Base-by-base conservation (phyloP, 1,284 basidiomycete genomes). In the Trametes hirsuta region DNA sequence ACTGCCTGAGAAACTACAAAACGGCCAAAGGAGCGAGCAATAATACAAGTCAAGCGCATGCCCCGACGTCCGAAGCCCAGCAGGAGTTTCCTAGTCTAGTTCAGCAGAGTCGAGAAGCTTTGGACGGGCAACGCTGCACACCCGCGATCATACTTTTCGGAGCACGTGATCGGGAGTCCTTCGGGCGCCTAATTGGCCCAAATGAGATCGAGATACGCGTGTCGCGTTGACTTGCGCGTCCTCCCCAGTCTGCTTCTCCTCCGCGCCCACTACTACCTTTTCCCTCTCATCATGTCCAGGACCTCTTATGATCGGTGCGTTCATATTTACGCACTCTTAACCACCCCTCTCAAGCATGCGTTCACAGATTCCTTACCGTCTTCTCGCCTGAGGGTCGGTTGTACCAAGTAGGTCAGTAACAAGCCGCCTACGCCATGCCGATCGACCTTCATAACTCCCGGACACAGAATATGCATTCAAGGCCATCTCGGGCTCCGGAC, bases 391-490 rank as follows among this genome's bases (percentile, higher is more conserved):
- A 97, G 79, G 94, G 94, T 50, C 90, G 94, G 66, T 78, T 97
- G 64, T 98, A 97, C 75, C 96, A 98, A 95, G 95, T 98, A 75
- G 95, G 95, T 95, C 70, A 69, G 94, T 84, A 49, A 36, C 21
- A 22, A 42, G 14, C 8, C 34, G 34, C 21, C 9, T 18, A 6
- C 36, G 1, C n/a, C 6, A 6, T 4, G n/a, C 6, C 15, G 18
- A 11, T 22, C 5, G 35, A 14, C 21, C 22, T 10, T 39, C 21
- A 22, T 52, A 15, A 35, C 3, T 18, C 36, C 5, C 65, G 2
- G 21, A 14, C 60, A 25, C 60, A 97, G 95, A 98, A 79, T 99
- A 99, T 84, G 97, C 97, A 21, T 99, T 99, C 89, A 99, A 99
- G 77, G 97, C 97, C 49, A 98, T 99, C 77, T 94, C 94, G 63